These are phyloP conservation scores for Dactylis glomerata DNA, from an alignment of 176 grass and related monocot genomes.

Conservation along the genomic window DNA sequence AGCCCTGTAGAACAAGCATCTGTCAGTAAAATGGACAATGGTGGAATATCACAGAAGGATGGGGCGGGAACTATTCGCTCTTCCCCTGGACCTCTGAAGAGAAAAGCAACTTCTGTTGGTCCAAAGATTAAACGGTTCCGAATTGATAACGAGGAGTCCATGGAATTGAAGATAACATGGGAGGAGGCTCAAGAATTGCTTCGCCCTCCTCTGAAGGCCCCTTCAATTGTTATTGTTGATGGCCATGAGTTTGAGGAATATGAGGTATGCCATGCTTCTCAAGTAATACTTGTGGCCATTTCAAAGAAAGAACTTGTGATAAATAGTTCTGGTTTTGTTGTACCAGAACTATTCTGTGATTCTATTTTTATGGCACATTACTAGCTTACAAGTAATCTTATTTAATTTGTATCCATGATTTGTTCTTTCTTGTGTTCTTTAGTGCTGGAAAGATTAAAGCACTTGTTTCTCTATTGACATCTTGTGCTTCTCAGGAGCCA, in stretches of 20 bases:
- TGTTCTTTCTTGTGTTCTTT: conserved; percentile 5
- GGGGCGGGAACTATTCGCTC: conserved; percentile 38
- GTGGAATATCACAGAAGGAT: conserved; percentile 56
- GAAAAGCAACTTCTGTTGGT: conserved; percentile 67
- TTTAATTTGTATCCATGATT: background rate
- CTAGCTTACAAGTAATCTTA: background rate
- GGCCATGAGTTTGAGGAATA: conserved; percentile 98
- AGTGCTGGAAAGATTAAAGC: background rate
- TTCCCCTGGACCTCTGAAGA: conserved; percentile 60
- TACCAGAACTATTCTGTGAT: background rate
- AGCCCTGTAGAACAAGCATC: conserved; percentile 45
- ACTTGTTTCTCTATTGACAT: conserved; percentile 32
- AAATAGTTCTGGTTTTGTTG: background rate
- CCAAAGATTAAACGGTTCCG: conserved; percentile 80
- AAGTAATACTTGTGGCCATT: background rate
- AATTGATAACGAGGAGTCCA: conserved; percentile 95
- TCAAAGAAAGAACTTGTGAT: background rate
- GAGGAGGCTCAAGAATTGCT: conserved; percentile 95
- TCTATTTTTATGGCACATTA: conserved; percentile 1
- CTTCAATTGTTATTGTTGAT: conserved; percentile 67
- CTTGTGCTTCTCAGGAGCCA: conserved; percentile 65
- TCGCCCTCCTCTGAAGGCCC: conserved; percentile 75
- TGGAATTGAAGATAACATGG: conserved; percentile 98
- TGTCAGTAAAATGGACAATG: conserved; percentile 47
- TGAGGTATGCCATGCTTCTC: conserved; percentile 52